Percentiles rank a stretch among this genome's conserved stretches.
Conservation (phyloP, 2,329 filamentous ascomycete species). For the Exserohilum turcica region DNA sequence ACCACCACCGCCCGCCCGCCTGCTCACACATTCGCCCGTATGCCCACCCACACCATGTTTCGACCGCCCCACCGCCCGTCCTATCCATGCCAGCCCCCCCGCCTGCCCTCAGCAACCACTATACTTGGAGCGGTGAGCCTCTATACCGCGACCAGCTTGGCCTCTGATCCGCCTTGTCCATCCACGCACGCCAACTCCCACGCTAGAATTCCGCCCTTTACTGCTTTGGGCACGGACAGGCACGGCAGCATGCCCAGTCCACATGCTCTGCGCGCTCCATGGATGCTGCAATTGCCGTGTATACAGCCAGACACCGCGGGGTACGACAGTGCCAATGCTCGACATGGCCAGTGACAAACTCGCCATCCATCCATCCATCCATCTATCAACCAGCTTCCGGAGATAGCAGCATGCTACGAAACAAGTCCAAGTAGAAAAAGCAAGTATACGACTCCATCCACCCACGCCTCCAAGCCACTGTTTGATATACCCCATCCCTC, state of each 20-base stretch:
- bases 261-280: slow-evolving; percentile 53
- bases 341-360: slow-evolving; percentile 12
- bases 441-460: no score
- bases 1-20: slow-evolving; percentile 19
- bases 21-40: slow-evolving; percentile 49
- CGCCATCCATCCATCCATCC: slow-evolving; percentile 62
- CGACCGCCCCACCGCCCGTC: slow-evolving; percentile 41
- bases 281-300: slow-evolving; percentile 50
- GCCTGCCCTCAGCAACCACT: no score
- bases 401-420: no score
- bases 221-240: slow-evolving; percentile 66
- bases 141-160: slow-evolving; percentile 27
- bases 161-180: slow-evolving; percentile 29
- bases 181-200: slow-evolving; percentile 45
- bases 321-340: background rate
- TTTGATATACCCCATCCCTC: slow-evolving; percentile 64
- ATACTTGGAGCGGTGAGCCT: slow-evolving; percentile 48
- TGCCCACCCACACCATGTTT: slow-evolving; percentile 48
- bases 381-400: slow-evolving; percentile 63
- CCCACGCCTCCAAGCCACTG: slow-evolving; percentile 64
- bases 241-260: slow-evolving; percentile 61
- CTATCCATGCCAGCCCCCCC: slow-evolving; percentile 47
- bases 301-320: slow-evolving; percentile 64
- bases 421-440: no score
- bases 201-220: slow-evolving; percentile 3